Conservation (phyloP, 306 rosid genomes). For the Dalbergia cultrata region DNA sequence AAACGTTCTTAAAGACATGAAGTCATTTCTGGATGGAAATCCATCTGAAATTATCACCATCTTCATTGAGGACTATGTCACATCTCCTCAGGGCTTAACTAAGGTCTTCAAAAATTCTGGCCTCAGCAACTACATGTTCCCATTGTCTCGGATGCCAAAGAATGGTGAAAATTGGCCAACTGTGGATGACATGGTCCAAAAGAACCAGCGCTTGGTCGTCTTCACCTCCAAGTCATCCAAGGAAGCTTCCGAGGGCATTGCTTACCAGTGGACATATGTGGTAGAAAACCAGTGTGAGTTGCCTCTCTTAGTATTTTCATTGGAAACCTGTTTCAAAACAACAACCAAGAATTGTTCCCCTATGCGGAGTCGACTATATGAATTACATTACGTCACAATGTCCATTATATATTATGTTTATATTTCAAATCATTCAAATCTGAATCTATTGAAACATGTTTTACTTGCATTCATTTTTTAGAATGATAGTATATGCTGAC, state of each 20-base stretch:
- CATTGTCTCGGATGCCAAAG: slow-evolving; percentile 75
- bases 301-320: background rate
- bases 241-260: slow-evolving; percentile 89
- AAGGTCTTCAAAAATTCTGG: slow-evolving; percentile 80
- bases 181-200: slow-evolving; percentile 79
- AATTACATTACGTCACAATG: no score
- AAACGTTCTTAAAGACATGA: slow-evolving; percentile 70
- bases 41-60: slow-evolving; percentile 89
- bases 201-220: slow-evolving; percentile 80
- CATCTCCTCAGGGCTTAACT: slow-evolving; percentile 70
- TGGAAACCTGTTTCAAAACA: background rate
- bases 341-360: no score
- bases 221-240: slow-evolving; percentile 80
- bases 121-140: slow-evolving; percentile 65
- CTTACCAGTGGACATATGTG: slow-evolving; percentile 80
- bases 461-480: background rate
- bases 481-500: background rate
- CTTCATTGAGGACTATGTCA: slow-evolving; percentile 89
- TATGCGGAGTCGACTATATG: no score
- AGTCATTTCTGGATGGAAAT: slow-evolving; percentile 68
- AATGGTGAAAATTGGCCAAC: slow-evolving; percentile 88
- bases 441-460: background rate
- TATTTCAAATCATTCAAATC: no score
- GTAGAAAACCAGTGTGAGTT: slow-evolving; percentile 92
- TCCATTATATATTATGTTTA: no score